Evolutionary conservation across 441 rosid genomes (phyloP).

Genomic region (Biscutella laevigata): DNA sequence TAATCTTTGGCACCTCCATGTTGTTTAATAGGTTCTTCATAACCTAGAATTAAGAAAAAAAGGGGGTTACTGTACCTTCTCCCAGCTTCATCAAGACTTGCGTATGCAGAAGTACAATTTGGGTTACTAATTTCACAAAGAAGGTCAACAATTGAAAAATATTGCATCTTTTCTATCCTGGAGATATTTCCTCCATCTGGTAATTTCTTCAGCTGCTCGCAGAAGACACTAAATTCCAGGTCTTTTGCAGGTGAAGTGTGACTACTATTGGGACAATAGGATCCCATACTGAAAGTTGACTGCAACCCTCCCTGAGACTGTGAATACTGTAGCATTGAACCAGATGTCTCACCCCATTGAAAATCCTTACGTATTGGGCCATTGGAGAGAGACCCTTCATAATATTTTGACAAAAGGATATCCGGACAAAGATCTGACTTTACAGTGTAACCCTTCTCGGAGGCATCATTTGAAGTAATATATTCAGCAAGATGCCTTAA

Average conservation of each 20-base stretch:
- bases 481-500: constrained; percentile 67
- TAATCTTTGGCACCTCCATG: background rate
- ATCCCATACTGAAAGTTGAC: constrained; percentile 30
- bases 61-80: constrained; percentile 51
- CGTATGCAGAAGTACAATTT: constrained; percentile 60
- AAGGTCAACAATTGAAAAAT: constrained; percentile 67
- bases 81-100: constrained; percentile 85
- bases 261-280: constrained; percentile 30
- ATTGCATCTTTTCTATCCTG: constrained; percentile 51
- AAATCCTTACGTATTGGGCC: constrained; percentile 42
- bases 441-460: constrained; percentile 31
- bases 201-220: constrained; percentile 51
- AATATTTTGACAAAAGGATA: constrained; percentile 55
- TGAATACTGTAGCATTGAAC: constrained; percentile 34
- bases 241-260: constrained; percentile 36
- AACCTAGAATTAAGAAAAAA: background rate
- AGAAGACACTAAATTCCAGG: constrained; percentile 44
- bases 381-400: constrained; percentile 53
- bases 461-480: constrained; percentile 37
- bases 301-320: constrained; percentile 36
- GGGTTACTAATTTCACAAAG: constrained; percentile 59
- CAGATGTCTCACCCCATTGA: constrained; percentile 57
- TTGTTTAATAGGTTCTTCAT: background rate
- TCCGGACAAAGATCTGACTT: constrained; percentile 43
- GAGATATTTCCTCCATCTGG: constrained; percentile 37